Evolutionary conservation across 345 rosid genomes (phyloP), one percentile per base, ranked within the genome.

Genomic region (Sisymbrium altissimum): DNA sequence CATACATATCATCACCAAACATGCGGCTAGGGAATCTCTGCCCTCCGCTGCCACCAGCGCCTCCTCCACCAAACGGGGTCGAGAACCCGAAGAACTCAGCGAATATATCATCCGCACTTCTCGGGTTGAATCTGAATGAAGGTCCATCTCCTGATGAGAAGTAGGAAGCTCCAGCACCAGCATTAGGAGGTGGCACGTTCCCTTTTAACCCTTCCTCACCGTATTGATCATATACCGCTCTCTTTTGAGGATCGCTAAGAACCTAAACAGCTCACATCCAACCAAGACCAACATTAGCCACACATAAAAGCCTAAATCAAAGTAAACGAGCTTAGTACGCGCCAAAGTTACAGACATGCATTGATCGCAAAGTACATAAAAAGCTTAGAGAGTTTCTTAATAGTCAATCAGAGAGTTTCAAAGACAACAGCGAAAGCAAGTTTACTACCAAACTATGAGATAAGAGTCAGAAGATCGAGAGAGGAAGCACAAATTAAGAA

Each of bases 121-220:
- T 79, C 3, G 92, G 88, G 70, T 81, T 87, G 84, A 89, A 91
- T 44, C 86, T 72, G 62, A 82, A 88, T 6, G 93, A 75, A 38
- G 97, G 81, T 10, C 87, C 89, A 54, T 87, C 87, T 39, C 98
- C 93, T 0, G 92, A 73, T 7, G 87, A 80, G 86, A 87, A 91
- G 87, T 85, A 89, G 7, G 92, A 84, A 18, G 90, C 81, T 77
- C 92, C 90, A 61, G 55, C 68, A 29, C 9, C 84, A 1, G 87
- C 86, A 57, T 74, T 82, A 0, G 92, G 90, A 15, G 97, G 88
- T 35, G 97, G 96, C 49, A 87, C 86, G 65, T 83, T 87, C 7
- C 91, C 95, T 70, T 89, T 89, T 5, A 91, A 81, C 38, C 89
- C 92, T 74, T 89, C 93, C 71, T 89, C 95, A 3, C 95, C 97